Percentiles rank a stretch among this genome's conserved stretches.
These are phyloP conservation scores for Fagopyrum homotropicum DNA, from an alignment of 148 eudicot genomes.

Conservation along the genomic window DNA sequence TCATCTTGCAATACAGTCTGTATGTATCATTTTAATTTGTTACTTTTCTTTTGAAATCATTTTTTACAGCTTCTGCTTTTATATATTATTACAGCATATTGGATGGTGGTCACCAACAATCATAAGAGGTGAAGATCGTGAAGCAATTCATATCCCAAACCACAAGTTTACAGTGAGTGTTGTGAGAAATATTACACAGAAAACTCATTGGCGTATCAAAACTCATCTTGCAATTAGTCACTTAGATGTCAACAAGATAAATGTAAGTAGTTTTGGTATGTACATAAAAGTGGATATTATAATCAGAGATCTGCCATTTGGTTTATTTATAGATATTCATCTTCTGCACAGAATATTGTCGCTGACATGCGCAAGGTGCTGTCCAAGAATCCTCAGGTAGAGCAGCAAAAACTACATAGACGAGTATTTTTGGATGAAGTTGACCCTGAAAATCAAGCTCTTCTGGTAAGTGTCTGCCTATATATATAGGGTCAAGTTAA, in stretches of 20 bases:
- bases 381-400: slow-evolving; percentile 93
- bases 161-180: slow-evolving; percentile 89
- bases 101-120: slow-evolving; percentile 99
- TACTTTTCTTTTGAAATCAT: too few species aligned
- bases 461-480: slow-evolving; percentile 44
- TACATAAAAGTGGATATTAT: slow-evolving; percentile 7
- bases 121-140: slow-evolving; percentile 92
- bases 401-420: slow-evolving; percentile 88
- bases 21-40: too few species aligned
- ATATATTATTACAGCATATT: slow-evolving; percentile 46
- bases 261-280: slow-evolving; percentile 40
- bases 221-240: slow-evolving; percentile 83
- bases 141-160: slow-evolving; percentile 92
- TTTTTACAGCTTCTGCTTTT: too few species aligned
- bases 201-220: slow-evolving; percentile 94
- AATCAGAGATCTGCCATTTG: slow-evolving; percentile 5
- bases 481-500: not conserved
- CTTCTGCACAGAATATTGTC: slow-evolving; percentile 60
- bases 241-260: slow-evolving; percentile 72
- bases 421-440: slow-evolving; percentile 80
- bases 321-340: not conserved
- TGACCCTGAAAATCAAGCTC: slow-evolving; percentile 87
- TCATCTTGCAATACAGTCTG: too few species aligned
- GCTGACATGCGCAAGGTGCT: slow-evolving; percentile 98
- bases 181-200: slow-evolving; percentile 83